phyloP scores from a whole-genome alignment of 1,284 basidiomycete genomes.

The Ceratobasidium theobromae region DNA sequence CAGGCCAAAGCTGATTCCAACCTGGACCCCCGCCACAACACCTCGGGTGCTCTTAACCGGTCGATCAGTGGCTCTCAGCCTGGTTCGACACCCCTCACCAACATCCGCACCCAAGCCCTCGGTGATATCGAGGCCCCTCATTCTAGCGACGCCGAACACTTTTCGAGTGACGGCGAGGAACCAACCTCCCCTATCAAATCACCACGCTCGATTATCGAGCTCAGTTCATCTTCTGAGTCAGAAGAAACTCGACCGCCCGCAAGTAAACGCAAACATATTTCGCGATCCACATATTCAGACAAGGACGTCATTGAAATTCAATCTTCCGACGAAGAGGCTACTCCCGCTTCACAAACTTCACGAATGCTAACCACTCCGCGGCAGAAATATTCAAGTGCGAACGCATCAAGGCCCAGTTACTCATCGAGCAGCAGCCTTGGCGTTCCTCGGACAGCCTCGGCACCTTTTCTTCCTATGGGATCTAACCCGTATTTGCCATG shows the following conservation, averaged over 20 bases:
- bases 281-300: constrained; percentile 7
- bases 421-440: too few species aligned
- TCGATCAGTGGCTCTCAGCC: not conserved
- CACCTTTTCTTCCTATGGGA: too few species aligned
- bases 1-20: not conserved
- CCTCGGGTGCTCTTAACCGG: not conserved
- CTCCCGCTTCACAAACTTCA: not conserved
- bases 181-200: not conserved
- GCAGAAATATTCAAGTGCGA: not conserved
- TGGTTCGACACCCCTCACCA: not conserved
- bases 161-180: constrained; percentile 12
- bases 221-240: not conserved
- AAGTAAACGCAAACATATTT: not conserved
- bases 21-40: not conserved
- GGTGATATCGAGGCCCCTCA: not conserved
- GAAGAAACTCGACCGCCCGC: not conserved
- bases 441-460: too few species aligned
- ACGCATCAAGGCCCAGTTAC: not conserved
- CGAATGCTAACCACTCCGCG: not conserved
- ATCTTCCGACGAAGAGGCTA: constrained; percentile 5
- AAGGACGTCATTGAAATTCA: constrained; percentile 15
- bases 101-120: constrained; percentile 1
- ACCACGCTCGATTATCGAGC: constrained; percentile 7
- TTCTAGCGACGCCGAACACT: constrained; percentile 13
- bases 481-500: too few species aligned